Conservation (phyloP, 495 filamentous ascomycete genomes). For the Chaetomium cochliodes region DNA sequence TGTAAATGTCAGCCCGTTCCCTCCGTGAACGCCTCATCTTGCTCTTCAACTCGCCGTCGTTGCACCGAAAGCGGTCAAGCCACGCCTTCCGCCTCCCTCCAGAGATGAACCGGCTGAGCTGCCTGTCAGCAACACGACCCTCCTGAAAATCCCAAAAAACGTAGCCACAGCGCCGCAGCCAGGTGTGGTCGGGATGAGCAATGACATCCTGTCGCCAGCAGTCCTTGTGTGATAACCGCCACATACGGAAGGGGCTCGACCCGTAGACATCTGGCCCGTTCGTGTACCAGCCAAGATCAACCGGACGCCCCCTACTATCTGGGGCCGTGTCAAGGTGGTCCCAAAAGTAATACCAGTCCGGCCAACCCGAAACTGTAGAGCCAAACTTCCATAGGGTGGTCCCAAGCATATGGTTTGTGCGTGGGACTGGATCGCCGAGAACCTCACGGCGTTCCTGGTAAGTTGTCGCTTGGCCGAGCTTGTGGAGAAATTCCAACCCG, state of each 20-base stretch:
- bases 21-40: neutral
- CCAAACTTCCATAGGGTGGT: neutral
- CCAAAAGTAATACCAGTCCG: neutral
- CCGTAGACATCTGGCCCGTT: neutral
- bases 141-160: neutral
- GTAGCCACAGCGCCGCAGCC: neutral
- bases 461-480: neutral
- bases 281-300: neutral
- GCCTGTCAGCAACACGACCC: neutral
- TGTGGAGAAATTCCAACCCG: neutral
- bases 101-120: neutral
- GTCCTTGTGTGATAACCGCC: neutral
- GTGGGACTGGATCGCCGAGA: neutral
- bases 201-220: neutral
- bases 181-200: neutral
- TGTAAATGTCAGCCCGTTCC: neutral
- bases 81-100: neutral
- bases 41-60: neutral
- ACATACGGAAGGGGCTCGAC: neutral
- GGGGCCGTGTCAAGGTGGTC: neutral
- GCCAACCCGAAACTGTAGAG: neutral
- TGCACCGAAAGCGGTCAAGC: neutral
- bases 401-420: neutral
- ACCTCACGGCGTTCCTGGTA: neutral
- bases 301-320: no score